Percentiles rank a stretch among this genome's conserved stretches.
Conservation (phyloP, 495 filamentous ascomycete species). For the Penicillium canescens region DNA sequence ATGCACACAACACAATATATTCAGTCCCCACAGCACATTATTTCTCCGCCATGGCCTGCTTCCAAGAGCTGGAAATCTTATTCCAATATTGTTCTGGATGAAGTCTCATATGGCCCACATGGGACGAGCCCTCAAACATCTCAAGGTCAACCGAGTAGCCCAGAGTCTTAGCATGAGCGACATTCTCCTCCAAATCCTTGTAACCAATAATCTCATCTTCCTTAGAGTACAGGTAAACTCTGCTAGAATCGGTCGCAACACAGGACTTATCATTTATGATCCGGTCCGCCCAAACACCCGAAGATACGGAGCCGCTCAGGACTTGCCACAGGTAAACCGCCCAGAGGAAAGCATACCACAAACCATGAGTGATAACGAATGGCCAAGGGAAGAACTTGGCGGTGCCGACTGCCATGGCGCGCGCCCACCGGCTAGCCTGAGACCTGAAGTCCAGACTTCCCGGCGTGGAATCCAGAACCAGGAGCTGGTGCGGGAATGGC, state of each 20-base stretch:
- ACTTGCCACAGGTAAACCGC: conserved; percentile 13
- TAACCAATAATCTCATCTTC: conserved; percentile 55
- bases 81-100: conserved; percentile 56
- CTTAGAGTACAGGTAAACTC: conserved; percentile 55
- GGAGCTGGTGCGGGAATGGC: conserved; percentile 42
- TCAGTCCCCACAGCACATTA: not conserved
- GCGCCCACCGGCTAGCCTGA: conserved; percentile 50
- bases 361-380: conserved; percentile 41
- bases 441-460: conserved; percentile 46
- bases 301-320: conserved; percentile 15
- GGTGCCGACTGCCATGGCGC: conserved; percentile 52
- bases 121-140: conserved; percentile 52
- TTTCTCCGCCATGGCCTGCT: conserved; percentile 11
- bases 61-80: conserved; percentile 46
- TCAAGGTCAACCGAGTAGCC: conserved; percentile 44
- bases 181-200: conserved; percentile 53
- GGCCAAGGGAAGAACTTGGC: conserved; percentile 50
- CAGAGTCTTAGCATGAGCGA: conserved; percentile 36
- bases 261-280: conserved; percentile 27
- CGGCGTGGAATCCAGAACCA: conserved; percentile 56
- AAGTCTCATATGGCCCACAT: conserved; percentile 56
- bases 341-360: conserved; percentile 42
- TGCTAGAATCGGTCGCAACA: conserved; percentile 10
- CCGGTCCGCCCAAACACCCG: conserved; percentile 21
- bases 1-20: too few relatives aligned